These are phyloP conservation scores for Maudiozyma pseudohumilis DNA, from an alignment of 805 yeast species.

Conservation along the genomic window DNA sequence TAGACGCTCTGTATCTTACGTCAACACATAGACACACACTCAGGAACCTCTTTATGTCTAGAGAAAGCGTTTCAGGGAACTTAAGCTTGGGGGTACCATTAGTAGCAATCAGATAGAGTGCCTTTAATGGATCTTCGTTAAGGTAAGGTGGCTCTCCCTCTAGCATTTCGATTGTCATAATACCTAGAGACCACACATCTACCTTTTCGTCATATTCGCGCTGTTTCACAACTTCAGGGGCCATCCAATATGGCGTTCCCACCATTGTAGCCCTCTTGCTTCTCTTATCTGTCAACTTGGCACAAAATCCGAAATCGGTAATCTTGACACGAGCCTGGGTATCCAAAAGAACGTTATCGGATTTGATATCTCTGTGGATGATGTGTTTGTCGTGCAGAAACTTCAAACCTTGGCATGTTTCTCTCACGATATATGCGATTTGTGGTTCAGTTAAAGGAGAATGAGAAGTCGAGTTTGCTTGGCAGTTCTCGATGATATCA, in stretches of 20 bases:
- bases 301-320: conserved; percentile 97
- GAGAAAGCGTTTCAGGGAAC: conserved; percentile 73
- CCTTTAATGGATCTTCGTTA: conserved; percentile 92
- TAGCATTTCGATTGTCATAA: conserved; percentile 96
- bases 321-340: conserved; percentile 79
- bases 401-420: conserved; percentile 83
- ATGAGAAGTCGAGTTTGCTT: conserved; percentile 31
- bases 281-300: conserved; percentile 74
- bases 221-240: conserved; percentile 94
- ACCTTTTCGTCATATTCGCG: conserved; percentile 95
- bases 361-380: conserved; percentile 93
- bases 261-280: conserved; percentile 96
- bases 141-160: conserved; percentile 98
- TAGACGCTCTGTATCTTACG: conserved; percentile 80
- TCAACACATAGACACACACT: conserved; percentile 91
- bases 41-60: conserved; percentile 74
- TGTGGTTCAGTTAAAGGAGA: conserved; percentile 65
- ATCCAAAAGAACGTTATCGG: conserved; percentile 85
- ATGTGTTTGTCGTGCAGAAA: conserved; percentile 87
- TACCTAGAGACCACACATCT: conserved; percentile 97
- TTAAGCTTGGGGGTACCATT: conserved; percentile 94
- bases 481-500: conserved; percentile 87
- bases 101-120: conserved; percentile 87
- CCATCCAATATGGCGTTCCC: conserved; percentile 99
- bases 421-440: conserved; percentile 83